Base-by-base conservation (phyloP, 805 yeast species). In the Candida insectorum region DNA sequence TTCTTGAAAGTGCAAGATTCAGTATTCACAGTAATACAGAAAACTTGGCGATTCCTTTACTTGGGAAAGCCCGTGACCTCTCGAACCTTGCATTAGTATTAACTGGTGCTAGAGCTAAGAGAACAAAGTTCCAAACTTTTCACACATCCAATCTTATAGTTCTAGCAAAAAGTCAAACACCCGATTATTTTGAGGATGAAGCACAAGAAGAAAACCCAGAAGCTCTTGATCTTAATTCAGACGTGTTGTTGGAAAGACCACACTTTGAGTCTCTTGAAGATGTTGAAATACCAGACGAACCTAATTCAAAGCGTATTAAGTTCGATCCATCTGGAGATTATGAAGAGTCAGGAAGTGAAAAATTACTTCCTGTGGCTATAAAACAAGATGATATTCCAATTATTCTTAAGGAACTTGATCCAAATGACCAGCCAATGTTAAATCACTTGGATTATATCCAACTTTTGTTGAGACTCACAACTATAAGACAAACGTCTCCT, bases 61-160 rank as follows among this genome's bases (percentile, higher is more conserved):
- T 85, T 40, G 56, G 62, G 2, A 71, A 71, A 40, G 85, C 80
- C 2, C 72, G 76, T 27, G 69, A 72, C 10, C 51, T 81, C 8
- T 77, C 88, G 0, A 72, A 76, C 1, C 68, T 87, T 29, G 62
- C 73, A 31, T 73, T 81, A 43, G 73, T 81, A 0, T 60, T 91
- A 28, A 84, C 97, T 1, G 97, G 97, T 45, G 85, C 93, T 36
- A 79, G 79, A 46, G 96, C 96, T 7, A 82, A 79, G 52, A 71
- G 93, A 51, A 91, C 97, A 4, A 85, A 85, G 55, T 85, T 66
- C 54, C 97, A 91, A 60, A 70, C 71, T 30, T 70, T 66, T 21
- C 76, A 80, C n/a, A 74, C 81, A 16, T 74, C 96, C 0, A 77
- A 86, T 24, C 71, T 91, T 39, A 73, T 89, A 11, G 75, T 87